Evolutionary conservation across 176 grass and related monocot genomes (phyloP).

Genomic region (Melocanna baccifera): DNA sequence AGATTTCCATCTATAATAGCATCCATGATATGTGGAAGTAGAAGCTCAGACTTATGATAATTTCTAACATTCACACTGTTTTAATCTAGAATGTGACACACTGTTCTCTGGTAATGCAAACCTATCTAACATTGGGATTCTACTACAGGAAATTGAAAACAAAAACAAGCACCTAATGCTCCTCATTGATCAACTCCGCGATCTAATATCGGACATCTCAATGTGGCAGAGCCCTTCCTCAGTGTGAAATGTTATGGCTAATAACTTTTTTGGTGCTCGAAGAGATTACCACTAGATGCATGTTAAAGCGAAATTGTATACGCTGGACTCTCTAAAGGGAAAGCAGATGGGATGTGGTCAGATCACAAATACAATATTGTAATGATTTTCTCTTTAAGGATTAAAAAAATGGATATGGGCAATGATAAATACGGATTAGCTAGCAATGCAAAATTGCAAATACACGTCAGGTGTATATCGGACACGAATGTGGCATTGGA

Average conservation of each 20-base stretch:
- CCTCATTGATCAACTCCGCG: slow-evolving; percentile 72
- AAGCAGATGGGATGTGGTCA: not conserved
- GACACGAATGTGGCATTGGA: not conserved
- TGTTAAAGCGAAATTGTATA: not conserved
- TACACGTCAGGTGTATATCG: not conserved
- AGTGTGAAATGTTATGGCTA: not conserved
- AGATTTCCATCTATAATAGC: not conserved
- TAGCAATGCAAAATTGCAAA: not conserved
- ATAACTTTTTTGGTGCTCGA: not conserved
- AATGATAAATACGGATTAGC: not conserved
- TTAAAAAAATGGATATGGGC: not conserved
- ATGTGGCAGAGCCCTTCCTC: slow-evolving; percentile 92
- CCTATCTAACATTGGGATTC: slow-evolving; percentile 23
- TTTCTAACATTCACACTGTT: not conserved
- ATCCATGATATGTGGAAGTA: not conserved
- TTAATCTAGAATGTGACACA: not conserved
- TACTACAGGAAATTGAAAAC: slow-evolving; percentile 80
- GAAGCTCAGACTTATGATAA: not conserved
- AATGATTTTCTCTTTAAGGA: not conserved
- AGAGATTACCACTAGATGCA: not conserved
- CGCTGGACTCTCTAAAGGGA: not conserved
- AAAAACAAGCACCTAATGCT: slow-evolving; percentile 81
- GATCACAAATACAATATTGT: not conserved
- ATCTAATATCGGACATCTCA: slow-evolving; percentile 80
- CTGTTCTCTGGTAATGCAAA: not conserved